Percentiles rank a stretch among this genome's conserved stretches.
Evolutionary conservation across 164 flowering plant species (phyloP).

Genomic region (Liquidambar formosana): DNA sequence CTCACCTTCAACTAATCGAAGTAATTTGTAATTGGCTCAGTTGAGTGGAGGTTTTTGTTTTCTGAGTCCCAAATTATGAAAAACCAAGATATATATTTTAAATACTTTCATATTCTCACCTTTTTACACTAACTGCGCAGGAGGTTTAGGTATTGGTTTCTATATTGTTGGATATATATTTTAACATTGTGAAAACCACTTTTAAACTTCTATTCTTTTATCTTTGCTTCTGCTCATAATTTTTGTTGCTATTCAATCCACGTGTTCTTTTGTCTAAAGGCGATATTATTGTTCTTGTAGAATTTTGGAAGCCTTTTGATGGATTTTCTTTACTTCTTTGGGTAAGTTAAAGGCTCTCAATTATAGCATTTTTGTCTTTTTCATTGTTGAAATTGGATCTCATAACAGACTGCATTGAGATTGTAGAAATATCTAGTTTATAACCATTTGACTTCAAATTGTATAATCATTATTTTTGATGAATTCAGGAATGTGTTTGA

Average conservation of each 20-base stretch:
- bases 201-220: background rate
- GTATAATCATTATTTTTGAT: background rate
- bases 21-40: too few relatives aligned
- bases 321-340: conserved; percentile 97
- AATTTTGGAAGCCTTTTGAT: conserved; percentile 85
- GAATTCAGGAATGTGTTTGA: conserved; percentile 84
- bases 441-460: background rate
- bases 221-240: background rate
- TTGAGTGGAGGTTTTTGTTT: too few relatives aligned
- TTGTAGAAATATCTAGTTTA: background rate
- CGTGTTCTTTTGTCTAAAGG: background rate
- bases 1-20: too few relatives aligned
- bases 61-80: too few relatives aligned
- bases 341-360: conserved; percentile 49
- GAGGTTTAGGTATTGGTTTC: too few relatives aligned
- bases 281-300: conserved; percentile 40
- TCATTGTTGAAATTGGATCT: background rate
- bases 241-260: background rate
- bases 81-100: too few relatives aligned
- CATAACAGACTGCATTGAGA: background rate
- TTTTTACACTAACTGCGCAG: too few relatives aligned
- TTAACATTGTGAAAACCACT: too few relatives aligned
- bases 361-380: background rate
- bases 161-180: too few relatives aligned
- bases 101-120: too few relatives aligned